Evolutionary conservation across 768 basidiomycete genomes (phyloP), one percentile per base, ranked within the genome.

Genomic region (Leccinum imitatum): DNA sequence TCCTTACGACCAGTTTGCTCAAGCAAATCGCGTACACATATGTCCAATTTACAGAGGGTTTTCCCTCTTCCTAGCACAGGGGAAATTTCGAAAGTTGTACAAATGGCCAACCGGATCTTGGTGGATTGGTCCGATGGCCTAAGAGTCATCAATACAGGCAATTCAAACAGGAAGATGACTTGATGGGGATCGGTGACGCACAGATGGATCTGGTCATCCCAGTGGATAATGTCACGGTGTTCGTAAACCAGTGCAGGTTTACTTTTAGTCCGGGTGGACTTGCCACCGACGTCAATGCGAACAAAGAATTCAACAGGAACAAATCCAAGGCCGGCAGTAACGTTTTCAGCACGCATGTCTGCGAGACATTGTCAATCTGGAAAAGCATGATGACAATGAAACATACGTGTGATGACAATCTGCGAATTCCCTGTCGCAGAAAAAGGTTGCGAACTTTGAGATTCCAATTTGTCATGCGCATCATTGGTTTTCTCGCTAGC

Each of bases 271-370:
- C 51, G 58, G 52, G 48, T 61, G n/a, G 33, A 3, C 14, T n/a
- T 31, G 35, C 39, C 27, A 2, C 4, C 14, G 10, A 60, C 44
- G 50, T 64, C 21, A 9, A 67, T 46, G 7, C 53, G 52, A 31
- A 61, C 63, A 50, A 58, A 67, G 39, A 67, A 67, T 2, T 63
- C 58, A 8, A 61, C 37, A 15, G 66, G 65, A 41, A 67, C 54
- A 17, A 63, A 66, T 25, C 41, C 48, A 44, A 67, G 56, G 30
- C 48, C 30, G n/a, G 53, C 25, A 4, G 39, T 31, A 31, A 56
- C 25, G 50, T 61, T 57, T 39, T 60, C 58, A 39, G 53, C 65
- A 19, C 57, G 63, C 0, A 67, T 61, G 3, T 57, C 66, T 67
- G 25, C 4, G 30, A 13, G n/a, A 39, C 1, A 6, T 31, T 27